Conservation (phyloP, 805 yeast species). For the Spathaspora passalidarum region DNA sequence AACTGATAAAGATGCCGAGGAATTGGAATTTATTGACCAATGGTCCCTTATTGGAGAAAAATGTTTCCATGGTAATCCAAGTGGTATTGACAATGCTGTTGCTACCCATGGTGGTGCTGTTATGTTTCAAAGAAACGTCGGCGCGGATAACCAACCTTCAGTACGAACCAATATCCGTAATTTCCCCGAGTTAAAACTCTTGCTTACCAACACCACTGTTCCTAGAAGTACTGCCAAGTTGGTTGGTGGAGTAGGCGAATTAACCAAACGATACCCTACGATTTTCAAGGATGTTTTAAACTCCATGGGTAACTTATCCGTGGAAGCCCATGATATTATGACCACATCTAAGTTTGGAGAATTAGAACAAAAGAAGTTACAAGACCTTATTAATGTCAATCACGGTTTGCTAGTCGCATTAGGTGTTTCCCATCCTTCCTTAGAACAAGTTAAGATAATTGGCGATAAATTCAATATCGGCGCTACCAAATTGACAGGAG, state of each 20-base stretch:
- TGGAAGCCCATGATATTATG: conserved; percentile 69
- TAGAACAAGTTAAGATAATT: conserved; percentile 70
- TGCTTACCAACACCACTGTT: conserved; percentile 81
- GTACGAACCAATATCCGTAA: conserved; percentile 65
- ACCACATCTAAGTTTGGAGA: conserved; percentile 48
- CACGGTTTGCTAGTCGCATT: conserved; percentile 83
- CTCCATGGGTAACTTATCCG: conserved; percentile 72
- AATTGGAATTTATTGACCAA: conserved; percentile 62
- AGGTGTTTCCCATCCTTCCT: conserved; percentile 91
- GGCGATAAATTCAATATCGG: conserved; percentile 69
- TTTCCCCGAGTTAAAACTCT: conserved; percentile 69
- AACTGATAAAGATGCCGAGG: conserved; percentile 30
- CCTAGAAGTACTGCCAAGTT: conserved; percentile 84
- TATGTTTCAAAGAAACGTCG: conserved; percentile 64
- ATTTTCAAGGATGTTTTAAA: conserved; percentile 59
- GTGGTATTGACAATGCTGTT: conserved; percentile 95
- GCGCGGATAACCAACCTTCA: conserved; percentile 50
- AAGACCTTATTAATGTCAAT: conserved; percentile 71
- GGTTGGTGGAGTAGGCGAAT: conserved; percentile 69
- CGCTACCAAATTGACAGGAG: conserved; percentile 92
- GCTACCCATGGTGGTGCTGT: conserved; percentile 97
- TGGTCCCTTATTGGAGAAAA: conserved; percentile 95
- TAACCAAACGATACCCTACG: conserved; percentile 51
- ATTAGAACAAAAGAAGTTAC: conserved; percentile 35
- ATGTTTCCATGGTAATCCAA: conserved; percentile 94